phyloP scores from a whole-genome alignment of 768 basidiomycete genomes.

The Tulasnella sp. region DNA sequence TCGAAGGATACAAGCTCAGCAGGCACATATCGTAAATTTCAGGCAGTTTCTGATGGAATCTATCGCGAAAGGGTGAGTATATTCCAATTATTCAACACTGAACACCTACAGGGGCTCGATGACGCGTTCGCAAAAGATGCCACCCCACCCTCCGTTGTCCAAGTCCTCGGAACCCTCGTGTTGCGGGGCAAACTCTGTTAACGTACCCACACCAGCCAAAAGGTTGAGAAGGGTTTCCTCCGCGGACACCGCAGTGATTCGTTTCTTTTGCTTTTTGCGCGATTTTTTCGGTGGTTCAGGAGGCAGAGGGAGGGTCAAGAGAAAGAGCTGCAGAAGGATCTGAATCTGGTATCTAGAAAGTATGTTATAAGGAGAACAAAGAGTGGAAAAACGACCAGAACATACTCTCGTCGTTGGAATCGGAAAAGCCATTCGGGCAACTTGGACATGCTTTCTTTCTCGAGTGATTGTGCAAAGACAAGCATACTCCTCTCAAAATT shows the following conservation, averaged over 20 bases:
- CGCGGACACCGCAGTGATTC: background rate
- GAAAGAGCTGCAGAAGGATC: background rate
- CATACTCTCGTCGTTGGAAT: background rate
- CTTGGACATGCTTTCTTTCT: background rate
- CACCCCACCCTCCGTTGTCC: background rate
- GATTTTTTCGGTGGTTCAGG: background rate
- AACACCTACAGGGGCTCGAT: background rate
- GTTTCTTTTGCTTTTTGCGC: background rate
- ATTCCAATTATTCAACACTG: no score
- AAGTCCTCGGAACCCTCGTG: background rate
- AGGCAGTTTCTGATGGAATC: background rate
- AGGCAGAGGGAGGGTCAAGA: background rate
- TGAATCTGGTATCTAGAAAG: background rate
- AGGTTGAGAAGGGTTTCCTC: background rate
- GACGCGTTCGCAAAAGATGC: slow-evolving; percentile 1
- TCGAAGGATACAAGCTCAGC: background rate
- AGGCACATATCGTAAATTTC: background rate
- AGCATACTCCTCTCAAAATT: background rate
- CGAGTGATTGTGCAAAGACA: background rate
- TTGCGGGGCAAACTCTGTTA: background rate
- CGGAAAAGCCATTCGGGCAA: background rate
- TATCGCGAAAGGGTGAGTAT: no score
- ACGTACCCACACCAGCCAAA: background rate
- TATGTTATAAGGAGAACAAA: background rate
- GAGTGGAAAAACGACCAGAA: background rate